Percentiles rank a stretch among this genome's conserved stretches.
Evolutionary conservation across 1,139 yeast genomes (phyloP).

Genomic region (Taphrina confusa): DNA sequence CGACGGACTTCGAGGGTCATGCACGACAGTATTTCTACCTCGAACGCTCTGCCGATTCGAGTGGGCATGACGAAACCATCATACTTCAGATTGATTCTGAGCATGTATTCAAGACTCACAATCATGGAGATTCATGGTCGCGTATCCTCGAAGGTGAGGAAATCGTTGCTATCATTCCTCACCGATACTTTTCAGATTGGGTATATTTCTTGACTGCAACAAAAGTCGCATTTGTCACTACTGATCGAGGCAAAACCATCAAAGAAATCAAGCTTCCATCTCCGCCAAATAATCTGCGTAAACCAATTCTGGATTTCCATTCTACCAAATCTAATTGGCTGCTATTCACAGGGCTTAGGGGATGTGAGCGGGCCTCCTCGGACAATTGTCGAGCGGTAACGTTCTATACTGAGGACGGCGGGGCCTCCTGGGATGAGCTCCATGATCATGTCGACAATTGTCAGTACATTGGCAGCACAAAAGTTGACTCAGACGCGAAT

Average conservation of each 20-base stretch:
- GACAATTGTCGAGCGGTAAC: constrained; percentile 59
- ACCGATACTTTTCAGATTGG: constrained; percentile 63
- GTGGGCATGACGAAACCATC: constrained; percentile 67
- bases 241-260: constrained; percentile 63
- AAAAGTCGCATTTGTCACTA: constrained; percentile 58
- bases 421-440: constrained; percentile 60
- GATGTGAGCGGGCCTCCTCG: constrained; percentile 54
- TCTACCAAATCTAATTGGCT: constrained; percentile 58
- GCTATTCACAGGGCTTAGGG: constrained; percentile 67
- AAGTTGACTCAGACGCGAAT: constrained; percentile 50
- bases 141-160: constrained; percentile 54
- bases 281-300: constrained; percentile 49
- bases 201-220: constrained; percentile 62
- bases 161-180: constrained; percentile 59
- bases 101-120: constrained; percentile 64
- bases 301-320: constrained; percentile 59
- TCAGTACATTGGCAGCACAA: constrained; percentile 63
- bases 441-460: constrained; percentile 56
- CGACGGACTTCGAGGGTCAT: constrained; percentile 49
- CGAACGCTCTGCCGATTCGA: constrained; percentile 47
- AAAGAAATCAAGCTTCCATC: constrained; percentile 54
- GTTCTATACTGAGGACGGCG: constrained; percentile 64
- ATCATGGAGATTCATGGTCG: constrained; percentile 70
- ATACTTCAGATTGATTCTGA: constrained; percentile 59
- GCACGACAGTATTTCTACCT: constrained; percentile 62